These are phyloP conservation scores for Erodium maritimum DNA, from an alignment of 345 rosid species.

Conservation along the genomic window DNA sequence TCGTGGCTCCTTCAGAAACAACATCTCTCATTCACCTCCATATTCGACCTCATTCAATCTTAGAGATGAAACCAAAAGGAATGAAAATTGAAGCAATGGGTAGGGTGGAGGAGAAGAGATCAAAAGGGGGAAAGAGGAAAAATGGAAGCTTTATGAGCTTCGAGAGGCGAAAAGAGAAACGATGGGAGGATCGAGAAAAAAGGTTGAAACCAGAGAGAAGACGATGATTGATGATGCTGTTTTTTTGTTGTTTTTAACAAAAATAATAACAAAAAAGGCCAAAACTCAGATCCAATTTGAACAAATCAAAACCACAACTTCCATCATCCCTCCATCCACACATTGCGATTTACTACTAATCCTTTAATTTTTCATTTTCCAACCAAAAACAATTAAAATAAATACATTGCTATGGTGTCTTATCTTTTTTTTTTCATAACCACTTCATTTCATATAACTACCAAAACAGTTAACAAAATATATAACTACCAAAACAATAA, in stretches of 20 bases:
- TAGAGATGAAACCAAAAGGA: conserved; percentile 1
- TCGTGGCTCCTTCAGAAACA: conserved; percentile 64
- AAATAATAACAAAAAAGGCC: background rate
- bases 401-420: too few relatives aligned
- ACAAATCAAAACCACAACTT: conserved; percentile 31
- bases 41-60: background rate
- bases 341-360: too few relatives aligned
- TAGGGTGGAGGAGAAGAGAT: background rate
- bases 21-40: conserved; percentile 23
- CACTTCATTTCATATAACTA: too few relatives aligned
- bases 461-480: too few relatives aligned
- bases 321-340: background rate
- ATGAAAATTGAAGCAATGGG: background rate
- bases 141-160: conserved; percentile 1
- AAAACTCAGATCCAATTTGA: conserved; percentile 21
- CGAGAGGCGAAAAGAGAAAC: conserved; percentile 3
- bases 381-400: too few relatives aligned
- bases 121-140: background rate
- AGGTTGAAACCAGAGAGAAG: background rate
- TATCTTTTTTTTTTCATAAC: too few relatives aligned
- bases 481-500: too few relatives aligned
- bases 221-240: conserved; percentile 10
- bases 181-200: conserved; percentile 30
- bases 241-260: background rate
- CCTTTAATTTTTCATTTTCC: too few relatives aligned